Conservation (phyloP, 306 rosid genomes). For the Cyclanthera cordifolia region DNA sequence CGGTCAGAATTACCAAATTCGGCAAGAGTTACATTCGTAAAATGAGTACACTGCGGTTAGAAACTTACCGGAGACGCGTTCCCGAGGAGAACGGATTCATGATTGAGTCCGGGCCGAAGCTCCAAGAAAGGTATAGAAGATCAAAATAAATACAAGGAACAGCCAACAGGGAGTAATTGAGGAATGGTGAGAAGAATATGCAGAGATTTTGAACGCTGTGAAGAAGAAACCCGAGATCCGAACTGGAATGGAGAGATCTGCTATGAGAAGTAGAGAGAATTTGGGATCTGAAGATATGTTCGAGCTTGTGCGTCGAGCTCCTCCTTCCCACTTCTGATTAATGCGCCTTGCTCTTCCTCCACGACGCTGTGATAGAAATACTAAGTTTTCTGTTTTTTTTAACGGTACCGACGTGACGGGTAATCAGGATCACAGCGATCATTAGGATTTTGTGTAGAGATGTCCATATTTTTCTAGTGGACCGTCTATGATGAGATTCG, state of each 20-base stretch:
- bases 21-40: background rate
- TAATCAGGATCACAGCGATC: too few species aligned
- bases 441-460: too few species aligned
- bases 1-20: background rate
- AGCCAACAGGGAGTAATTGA: background rate
- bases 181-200: background rate
- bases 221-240: conserved; percentile 45
- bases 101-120: conserved; percentile 33
- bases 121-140: conserved; percentile 42
- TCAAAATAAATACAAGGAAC: conserved; percentile 25
- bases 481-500: too few species aligned
- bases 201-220: conserved; percentile 15
- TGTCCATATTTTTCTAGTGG: too few species aligned
- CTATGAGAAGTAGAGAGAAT: conserved; percentile 21
- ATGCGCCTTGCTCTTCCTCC: background rate
- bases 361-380: background rate
- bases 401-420: too few species aligned
- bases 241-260: conserved; percentile 26
- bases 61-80: conserved; percentile 81
- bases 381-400: background rate
- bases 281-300: conserved; percentile 70
- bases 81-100: conserved; percentile 98
- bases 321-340: conserved; percentile 26
- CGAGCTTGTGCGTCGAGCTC: conserved; percentile 17
- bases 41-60: conserved; percentile 10